Evolutionary conservation across 2,329 filamentous ascomycete genomes (phyloP).

Genomic region (Elsinoe necatrix): DNA sequence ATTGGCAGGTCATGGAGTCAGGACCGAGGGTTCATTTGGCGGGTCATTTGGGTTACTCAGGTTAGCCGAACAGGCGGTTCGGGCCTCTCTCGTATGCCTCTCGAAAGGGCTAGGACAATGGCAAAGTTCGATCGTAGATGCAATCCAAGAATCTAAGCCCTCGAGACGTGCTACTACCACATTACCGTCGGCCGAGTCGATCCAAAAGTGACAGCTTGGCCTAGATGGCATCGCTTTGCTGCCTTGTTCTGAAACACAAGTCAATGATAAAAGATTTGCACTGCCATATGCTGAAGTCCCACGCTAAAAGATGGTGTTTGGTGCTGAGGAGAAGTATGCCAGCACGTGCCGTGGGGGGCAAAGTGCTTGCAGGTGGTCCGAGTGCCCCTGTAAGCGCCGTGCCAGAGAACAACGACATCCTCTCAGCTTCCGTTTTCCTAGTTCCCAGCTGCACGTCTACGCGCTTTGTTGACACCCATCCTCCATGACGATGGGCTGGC

Average conservation of each 20-base stretch:
- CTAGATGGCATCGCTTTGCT: too few species aligned
- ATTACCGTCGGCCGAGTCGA: too few species aligned
- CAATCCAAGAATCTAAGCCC: background rate
- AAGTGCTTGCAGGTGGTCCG: conserved; percentile 11
- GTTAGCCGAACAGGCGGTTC: background rate
- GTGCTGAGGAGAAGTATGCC: background rate
- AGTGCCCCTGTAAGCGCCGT: conserved; percentile 11
- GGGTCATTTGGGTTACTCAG: background rate
- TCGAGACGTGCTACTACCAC: too few species aligned
- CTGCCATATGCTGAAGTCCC: background rate
- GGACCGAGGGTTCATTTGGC: background rate
- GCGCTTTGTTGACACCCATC: conserved; percentile 11
- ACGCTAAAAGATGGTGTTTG: background rate
- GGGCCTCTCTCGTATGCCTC: background rate
- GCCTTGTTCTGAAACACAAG: background rate
- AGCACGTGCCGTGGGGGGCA: background rate
- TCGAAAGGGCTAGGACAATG: background rate
- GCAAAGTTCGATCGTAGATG: background rate
- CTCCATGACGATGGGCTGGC: conserved; percentile 5
- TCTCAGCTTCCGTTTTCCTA: conserved; percentile 10
- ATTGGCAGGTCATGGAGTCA: background rate
- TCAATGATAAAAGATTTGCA: background rate
- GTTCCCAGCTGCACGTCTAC: conserved; percentile 7
- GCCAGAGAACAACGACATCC: conserved; percentile 4
- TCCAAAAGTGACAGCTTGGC: too few species aligned